These are phyloP conservation scores for Candida vartiovaarae DNA, from an alignment of 805 yeast species.

Conservation along the genomic window DNA sequence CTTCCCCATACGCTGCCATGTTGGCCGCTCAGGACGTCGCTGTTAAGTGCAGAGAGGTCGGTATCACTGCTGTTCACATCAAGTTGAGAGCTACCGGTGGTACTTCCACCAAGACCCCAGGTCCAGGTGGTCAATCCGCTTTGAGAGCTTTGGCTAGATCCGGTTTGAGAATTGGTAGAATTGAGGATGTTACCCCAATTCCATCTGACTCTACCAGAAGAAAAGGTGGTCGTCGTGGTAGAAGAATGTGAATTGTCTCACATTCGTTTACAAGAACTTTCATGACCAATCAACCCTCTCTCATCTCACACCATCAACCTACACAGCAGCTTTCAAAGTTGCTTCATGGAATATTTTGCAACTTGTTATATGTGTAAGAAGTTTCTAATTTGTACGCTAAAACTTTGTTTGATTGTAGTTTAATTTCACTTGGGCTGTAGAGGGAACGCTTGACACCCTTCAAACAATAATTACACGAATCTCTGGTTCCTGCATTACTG, in stretches of 20 bases:
- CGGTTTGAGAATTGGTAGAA: conserved; percentile 99
- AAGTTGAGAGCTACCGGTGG: conserved; percentile 99
- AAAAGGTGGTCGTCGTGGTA: conserved; percentile 99
- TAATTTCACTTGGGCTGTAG: neutral
- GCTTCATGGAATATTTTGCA: conserved; percentile 14
- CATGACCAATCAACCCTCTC: conserved; percentile 1
- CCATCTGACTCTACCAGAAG: conserved; percentile 99
- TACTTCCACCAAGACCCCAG: conserved; percentile 99
- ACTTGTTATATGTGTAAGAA: conserved; percentile 21
- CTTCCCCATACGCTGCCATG: conserved; percentile 99
- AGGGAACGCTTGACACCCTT: neutral
- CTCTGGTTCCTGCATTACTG: neutral
- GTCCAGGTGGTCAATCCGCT: conserved; percentile 99
- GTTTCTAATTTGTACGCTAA: conserved; percentile 26
- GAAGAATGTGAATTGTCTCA: conserved; percentile 69
- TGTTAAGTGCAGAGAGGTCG: conserved; percentile 97
- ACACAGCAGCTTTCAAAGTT: conserved; percentile 6
- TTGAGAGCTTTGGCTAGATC: conserved; percentile 99
- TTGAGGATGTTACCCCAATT: conserved; percentile 99
- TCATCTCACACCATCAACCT: conserved; percentile 5
- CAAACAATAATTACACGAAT: neutral
- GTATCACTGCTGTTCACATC: conserved; percentile 98
- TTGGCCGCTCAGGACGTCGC: conserved; percentile 99
- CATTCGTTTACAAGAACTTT: conserved; percentile 1
- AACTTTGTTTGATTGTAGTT: conserved; percentile 2